Conservation (phyloP, 169 alveolate species). For the Plasmodium relictum region DNA sequence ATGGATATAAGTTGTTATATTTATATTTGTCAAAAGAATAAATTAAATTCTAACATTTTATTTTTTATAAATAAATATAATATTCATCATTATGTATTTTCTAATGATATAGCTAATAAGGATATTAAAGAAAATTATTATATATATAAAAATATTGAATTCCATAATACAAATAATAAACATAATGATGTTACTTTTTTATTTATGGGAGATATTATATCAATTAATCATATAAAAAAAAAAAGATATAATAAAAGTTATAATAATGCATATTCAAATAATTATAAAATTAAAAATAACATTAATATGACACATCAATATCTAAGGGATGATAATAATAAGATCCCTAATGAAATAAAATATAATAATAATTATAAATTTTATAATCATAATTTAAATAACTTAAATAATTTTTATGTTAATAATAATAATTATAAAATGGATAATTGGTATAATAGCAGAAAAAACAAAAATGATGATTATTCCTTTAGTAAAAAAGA, state of each 20-base stretch:
- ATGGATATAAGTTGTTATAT: conserved; percentile 49
- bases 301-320: not conserved
- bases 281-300: not conserved
- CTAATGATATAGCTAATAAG: conserved; percentile 29
- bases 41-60: conserved; percentile 17
- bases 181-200: conserved; percentile 18
- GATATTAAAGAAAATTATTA: conserved; percentile 44
- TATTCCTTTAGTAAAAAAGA: not conserved
- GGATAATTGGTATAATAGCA: no score
- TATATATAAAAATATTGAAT: conserved; percentile 45
- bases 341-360: not conserved
- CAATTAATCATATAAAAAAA: not conserved
- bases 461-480: not conserved
- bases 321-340: not conserved
- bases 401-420: no score
- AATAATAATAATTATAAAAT: no score
- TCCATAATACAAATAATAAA: not conserved
- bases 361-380: no score
- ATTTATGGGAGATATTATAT: conserved; percentile 26
- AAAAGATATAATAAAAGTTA: not conserved
- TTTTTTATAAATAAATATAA: conserved; percentile 41
- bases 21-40: conserved; percentile 52
- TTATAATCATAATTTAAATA: no score
- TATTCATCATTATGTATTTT: conserved; percentile 31
- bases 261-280: not conserved